These are phyloP conservation scores for Vitis vinifera DNA, from an alignment of 164 flowering plant species.

Conservation along the genomic window ASM3070453v1 NC_081821.1:7193001-7193500, in stretches of 20 bases:
- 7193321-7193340: conserved; percentile 98
- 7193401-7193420: conserved; percentile 42
- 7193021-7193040: not conserved
- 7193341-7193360: conserved; percentile 85
- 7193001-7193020: not conserved
- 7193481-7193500: conserved; percentile 36
- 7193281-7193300: conserved; percentile 81
- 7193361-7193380: conserved; percentile 86
- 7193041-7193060: no score
- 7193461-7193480: conserved; percentile 44
- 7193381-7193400: conserved; percentile 42
- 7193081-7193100: not conserved
- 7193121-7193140: not conserved
- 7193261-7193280: conserved; percentile 77
- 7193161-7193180: conserved; percentile 70
- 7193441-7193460: conserved; percentile 37
- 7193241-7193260: conserved; percentile 68
- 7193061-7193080: not conserved
- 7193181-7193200: conserved; percentile 69
- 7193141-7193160: not conserved
- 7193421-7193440: conserved; percentile 36
- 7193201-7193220: conserved; percentile 82
- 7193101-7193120: not conserved
- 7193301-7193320: conserved; percentile 61
- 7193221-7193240: conserved; percentile 72